These are phyloP conservation scores for Oryza rufipogon DNA, from an alignment of 176 grass and related monocot genomes.

Conservation along the genomic window DNA sequence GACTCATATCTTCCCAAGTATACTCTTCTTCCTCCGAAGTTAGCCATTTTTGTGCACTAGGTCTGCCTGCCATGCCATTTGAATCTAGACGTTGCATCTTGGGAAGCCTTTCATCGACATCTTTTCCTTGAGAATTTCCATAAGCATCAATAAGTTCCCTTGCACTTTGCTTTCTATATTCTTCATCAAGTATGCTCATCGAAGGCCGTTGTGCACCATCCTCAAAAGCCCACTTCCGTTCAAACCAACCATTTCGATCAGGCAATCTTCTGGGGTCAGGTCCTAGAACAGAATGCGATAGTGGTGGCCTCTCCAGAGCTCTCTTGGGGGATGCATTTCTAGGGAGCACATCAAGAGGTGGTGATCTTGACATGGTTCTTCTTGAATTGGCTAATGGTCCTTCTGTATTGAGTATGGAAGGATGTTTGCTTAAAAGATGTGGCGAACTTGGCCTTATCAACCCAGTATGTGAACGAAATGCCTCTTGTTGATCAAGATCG, in stretches of 20 bases:
- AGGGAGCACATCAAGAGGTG: conserved; percentile 61
- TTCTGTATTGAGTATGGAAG: no score
- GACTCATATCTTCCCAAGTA: conserved; percentile 97
- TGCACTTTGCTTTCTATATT: conserved; percentile 67
- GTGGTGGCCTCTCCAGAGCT: conserved; percentile 47
- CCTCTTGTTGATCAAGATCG: conserved; percentile 60
- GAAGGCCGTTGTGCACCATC: conserved; percentile 40
- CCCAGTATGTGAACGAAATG: conserved; percentile 40
- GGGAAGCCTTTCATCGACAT: conserved; percentile 59
- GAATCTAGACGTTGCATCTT: conserved; percentile 76
- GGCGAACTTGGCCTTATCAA: no score
- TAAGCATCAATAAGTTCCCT: conserved; percentile 98
- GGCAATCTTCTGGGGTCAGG: conserved; percentile 53
- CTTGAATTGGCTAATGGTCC: conserved; percentile 48
- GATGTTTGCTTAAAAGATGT: no score
- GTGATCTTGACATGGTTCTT: conserved; percentile 70
- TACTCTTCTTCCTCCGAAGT: conserved; percentile 93
- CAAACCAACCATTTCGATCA: conserved; percentile 56
- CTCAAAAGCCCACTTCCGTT: conserved; percentile 38
- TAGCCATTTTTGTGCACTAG: conserved; percentile 70
- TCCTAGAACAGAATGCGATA: conserved; percentile 57
- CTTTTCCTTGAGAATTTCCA: conserved; percentile 79
- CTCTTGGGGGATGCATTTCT: conserved; percentile 50
- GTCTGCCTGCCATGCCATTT: conserved; percentile 57
- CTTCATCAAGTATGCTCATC: conserved; percentile 61